A percentile compares a stretch with the other conserved stretches of the same genome.
Conservation (phyloP, 2,329 filamentous ascomycete species). For the Sporothrix variecibatus region DNA sequence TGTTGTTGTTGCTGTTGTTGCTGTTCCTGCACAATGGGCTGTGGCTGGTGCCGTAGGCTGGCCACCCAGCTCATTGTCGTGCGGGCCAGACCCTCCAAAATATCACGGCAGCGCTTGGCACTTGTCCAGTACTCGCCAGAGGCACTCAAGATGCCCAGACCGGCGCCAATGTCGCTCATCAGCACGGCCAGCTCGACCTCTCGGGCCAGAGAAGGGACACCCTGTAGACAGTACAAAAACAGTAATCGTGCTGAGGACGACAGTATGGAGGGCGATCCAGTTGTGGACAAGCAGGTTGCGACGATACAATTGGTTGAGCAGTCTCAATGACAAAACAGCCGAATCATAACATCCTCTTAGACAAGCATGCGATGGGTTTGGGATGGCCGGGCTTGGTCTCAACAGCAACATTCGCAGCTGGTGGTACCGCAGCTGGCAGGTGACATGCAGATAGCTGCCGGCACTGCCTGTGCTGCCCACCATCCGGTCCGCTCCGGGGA, state of each 20-base stretch:
- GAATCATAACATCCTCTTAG: neutral
- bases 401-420: constrained; percentile 52
- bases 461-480: neutral
- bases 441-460: constrained; percentile 39
- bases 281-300: neutral
- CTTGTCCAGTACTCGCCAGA: constrained; percentile 7
- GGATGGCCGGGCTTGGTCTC: constrained; percentile 54
- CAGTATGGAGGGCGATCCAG: constrained; percentile 9
- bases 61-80: constrained; percentile 13
- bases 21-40: neutral
- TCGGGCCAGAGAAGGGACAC: constrained; percentile 30
- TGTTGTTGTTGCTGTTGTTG: neutral
- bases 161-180: constrained; percentile 10
- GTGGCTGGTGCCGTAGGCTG: neutral
- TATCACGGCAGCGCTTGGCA: constrained; percentile 7
- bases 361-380: constrained; percentile 40
- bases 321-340: neutral
- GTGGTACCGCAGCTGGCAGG: constrained; percentile 51
- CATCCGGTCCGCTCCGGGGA: neutral
- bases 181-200: constrained; percentile 8
- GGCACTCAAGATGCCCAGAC: neutral
- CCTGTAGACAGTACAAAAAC: constrained; percentile 1
- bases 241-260: constrained; percentile 12
- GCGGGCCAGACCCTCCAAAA: neutral
- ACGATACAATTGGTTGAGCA: constrained; percentile 4